Evolutionary conservation across 139 green algal genomes (phyloP), one percentile per base, ranked within the genome.

Genomic region (Gonium pectorale): DNA sequence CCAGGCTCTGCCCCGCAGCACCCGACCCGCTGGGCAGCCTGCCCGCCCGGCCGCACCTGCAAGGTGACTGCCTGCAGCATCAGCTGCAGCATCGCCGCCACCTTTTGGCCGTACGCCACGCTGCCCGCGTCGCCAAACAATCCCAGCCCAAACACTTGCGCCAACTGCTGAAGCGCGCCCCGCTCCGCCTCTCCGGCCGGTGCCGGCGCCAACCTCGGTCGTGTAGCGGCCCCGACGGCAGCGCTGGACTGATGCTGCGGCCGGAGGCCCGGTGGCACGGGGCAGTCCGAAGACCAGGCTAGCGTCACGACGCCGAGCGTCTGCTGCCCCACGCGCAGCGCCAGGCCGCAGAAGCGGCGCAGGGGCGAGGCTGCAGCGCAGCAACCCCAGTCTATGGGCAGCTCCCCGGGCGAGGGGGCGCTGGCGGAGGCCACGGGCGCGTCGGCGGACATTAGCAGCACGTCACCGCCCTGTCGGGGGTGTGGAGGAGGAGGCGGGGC

Each of bases 41-140:
- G n/a, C n/a, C n/a, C n/a, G n/a, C 67, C 24, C 19, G 29, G 19
- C n/a, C 71, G n/a, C 64, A 82, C 74, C 74, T 82, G 74, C 59
- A 82, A 38, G n/a, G 38, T 62, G 46, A 15, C 3, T 29, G 74
- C 40, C 56, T 60, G 59, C 54, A 37, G 8, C 74, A 82, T 71
- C 17, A 46, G 33, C 13, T 70, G 59, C 24, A 82, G n/a, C 74
- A 71, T 70, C 26, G 40, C n/a, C 6, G 74, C 74, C 41, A 71
- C 74, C 21, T 71, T 59, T 41, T 71, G 59, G 15, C 74, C 74
- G 59, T 71, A 71, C 59, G 43, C 29, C 74, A 82, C 74, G 27
- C 13, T 52, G 5, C 27, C 38, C 5, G 40, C 1, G 26, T 82
- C 74, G 5, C 40, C 22, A 21, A 82, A 71, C n/a, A 82, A 29